Percentiles rank a stretch among this genome's conserved stretches.
phyloP scores from a whole-genome alignment of 441 rosid species.

The Croton laevigatus region DNA sequence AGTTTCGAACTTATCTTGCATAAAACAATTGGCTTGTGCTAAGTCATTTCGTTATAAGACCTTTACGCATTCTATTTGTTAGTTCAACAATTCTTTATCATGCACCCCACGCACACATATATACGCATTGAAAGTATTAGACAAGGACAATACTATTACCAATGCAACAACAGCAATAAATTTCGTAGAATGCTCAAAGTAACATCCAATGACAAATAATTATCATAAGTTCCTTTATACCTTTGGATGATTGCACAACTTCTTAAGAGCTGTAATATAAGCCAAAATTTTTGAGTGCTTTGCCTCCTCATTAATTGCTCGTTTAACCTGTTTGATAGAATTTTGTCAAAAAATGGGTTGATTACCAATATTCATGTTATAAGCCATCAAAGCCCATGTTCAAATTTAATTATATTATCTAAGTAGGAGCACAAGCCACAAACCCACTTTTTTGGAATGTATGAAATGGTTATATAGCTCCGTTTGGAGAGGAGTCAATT shows the following conservation, averaged over 20 bases:
- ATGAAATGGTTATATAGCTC: constrained; percentile 86
- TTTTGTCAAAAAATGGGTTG: constrained; percentile 19
- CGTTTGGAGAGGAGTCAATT: constrained; percentile 87
- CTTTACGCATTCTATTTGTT: too few species aligned
- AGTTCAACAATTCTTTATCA: background rate
- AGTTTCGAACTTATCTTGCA: too few species aligned
- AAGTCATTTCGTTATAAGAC: too few species aligned
- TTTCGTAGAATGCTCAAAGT: background rate
- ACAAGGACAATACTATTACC: too few species aligned
- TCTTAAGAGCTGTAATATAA: constrained; percentile 96
- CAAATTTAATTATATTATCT: background rate
- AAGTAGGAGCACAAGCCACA: constrained; percentile 22
- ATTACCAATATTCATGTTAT: constrained; percentile 3
- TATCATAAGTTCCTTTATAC: constrained; percentile 31
- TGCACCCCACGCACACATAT: background rate
- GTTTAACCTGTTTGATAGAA: constrained; percentile 61
- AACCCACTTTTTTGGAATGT: constrained; percentile 88
- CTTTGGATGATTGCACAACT: constrained; percentile 99
- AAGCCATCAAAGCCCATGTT: constrained; percentile 6
- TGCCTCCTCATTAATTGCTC: constrained; percentile 70
- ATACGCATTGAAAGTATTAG: background rate
- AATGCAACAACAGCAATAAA: background rate
- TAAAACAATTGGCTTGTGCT: too few species aligned
- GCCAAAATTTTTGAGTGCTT: constrained; percentile 91
- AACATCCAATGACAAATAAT: constrained; percentile 16